A percentile compares a stretch with the other conserved stretches of the same genome.
Conservation (phyloP, 2,329 filamentous ascomycete genomes). For the Botrytis fabae region DNA sequence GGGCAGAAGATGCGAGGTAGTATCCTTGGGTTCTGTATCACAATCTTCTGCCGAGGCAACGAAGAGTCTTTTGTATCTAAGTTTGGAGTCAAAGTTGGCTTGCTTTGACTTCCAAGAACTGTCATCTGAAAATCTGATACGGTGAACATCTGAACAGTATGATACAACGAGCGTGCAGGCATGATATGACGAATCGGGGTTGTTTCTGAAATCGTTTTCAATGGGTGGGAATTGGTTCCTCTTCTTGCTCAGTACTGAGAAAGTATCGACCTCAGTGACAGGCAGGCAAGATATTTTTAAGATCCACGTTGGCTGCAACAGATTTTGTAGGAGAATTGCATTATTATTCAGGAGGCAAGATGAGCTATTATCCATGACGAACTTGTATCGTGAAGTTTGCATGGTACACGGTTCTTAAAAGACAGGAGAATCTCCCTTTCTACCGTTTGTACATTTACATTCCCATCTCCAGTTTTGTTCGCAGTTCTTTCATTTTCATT, state of each 20-base stretch:
- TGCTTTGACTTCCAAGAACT: slow-evolving; percentile 3
- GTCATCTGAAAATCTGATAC: slow-evolving; percentile 15
- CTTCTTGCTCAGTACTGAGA: not conserved
- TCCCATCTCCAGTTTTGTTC: not conserved
- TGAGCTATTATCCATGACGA: not conserved
- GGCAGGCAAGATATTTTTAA: not conserved
- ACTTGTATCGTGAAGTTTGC: not conserved
- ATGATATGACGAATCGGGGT: not conserved
- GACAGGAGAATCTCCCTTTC: not conserved
- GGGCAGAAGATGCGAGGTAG: not conserved
- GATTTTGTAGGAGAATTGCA: slow-evolving; percentile 13
- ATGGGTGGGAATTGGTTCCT: not conserved
- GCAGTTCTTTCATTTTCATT: not conserved
- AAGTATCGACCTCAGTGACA: not conserved
- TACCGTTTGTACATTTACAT: slow-evolving; percentile 16
- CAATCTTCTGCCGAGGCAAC: not conserved
- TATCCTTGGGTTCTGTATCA: slow-evolving; percentile 10
- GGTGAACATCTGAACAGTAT: not conserved
- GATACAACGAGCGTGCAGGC: slow-evolving; percentile 12
- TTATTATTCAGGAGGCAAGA: not conserved
- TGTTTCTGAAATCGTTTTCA: slow-evolving; percentile 3
- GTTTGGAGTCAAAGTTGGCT: not conserved
- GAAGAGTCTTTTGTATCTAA: not conserved
- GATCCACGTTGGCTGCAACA: slow-evolving; percentile 15
- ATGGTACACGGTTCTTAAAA: not conserved